Base-by-base conservation (phyloP, 345 rosid species). In the Camelina neglecta region DNA sequence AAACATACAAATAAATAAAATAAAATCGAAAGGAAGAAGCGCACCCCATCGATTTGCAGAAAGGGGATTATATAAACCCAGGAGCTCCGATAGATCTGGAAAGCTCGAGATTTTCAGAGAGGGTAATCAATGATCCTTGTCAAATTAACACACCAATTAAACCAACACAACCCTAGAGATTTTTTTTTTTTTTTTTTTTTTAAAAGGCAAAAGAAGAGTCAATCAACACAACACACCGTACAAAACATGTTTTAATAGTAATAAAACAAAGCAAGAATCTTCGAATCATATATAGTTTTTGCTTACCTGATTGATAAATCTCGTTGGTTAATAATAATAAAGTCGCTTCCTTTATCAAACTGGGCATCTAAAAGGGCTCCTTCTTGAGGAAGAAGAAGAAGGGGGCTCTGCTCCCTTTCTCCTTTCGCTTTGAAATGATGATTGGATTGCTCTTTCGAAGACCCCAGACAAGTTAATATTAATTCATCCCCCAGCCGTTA, bases 1-100 rank as follows among this genome's bases (percentile, higher is more conserved):
- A 79, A 62, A 67, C 51, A 70, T 29, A 51, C 67, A 75, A 24
- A 24, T 0, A 2, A 24, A 24, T 1, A 24, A 24, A 24, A 29
- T 0, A 29, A 29, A 68, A 75, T 5, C 4, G 55, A 51, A 69
- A 78, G 71, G 15, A 53, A 73, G 79, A 76, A 82, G 65, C 86
- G 75, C 81, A 90, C 96, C 96, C 96, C 96, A 90, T 90, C 82
- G 90, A 84, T 78, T 20, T 60, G 80, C 83, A 84, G 77, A 56
- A 45, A 29, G 54, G 26, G 59, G 47, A 67, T 65, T 67, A 75
- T 18, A 7, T 18, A 7, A 65, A 73, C 80, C 61, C 71, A 68
- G 33, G 66, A 75, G 81, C 70, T 65, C 67, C 50, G 59, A 67
- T 38, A 77, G 90, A 88, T 86, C 93, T 78, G 69, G 66, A 38